Evolutionary conservation across 1,284 basidiomycete species (phyloP), one percentile per base, ranked within the genome.

Genomic region (Volvariella surrecta): DNA sequence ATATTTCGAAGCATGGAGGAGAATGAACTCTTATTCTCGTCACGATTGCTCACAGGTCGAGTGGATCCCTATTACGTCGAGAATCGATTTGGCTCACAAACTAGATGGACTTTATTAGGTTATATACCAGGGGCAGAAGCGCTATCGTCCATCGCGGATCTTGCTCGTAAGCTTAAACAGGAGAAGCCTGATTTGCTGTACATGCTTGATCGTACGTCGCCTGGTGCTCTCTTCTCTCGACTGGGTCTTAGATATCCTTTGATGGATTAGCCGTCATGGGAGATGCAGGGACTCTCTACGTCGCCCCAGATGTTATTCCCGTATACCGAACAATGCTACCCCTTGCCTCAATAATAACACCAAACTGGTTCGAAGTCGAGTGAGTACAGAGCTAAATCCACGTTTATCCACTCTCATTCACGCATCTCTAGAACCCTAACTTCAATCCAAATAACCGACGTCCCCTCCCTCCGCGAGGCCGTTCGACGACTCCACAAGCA

Each of bases 291-390:
- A 74, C 69, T 39, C 67, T 96, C 9, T 99, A 99, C 54, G 94
- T 99, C 19, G 78, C 90, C 4, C 70, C 82, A 9, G 83, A 90
- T 50, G 91, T 94, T 3, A 74, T 99, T 43, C 91, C 93, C 0
- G 76, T 93, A 39, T 99, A 99, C 67, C 79, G 82, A 42, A 61
- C 67, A 38, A 77, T 99, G 64, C 71, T 99, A 2, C 71, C 76
- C 13, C 66, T 85, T 17, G 83, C 94, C 1, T 90, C 88, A 0
- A 84, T 98, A 45, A 95, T 97, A 51, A 94, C 95, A 0, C 95
- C 95, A 0, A 99, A 99, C 59, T 96, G 94, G 76, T 99, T 95
- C 52, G 96, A 99, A 67, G 88, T 89, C 44, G 93, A 98, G 90
- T 94, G 58, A 60, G 85, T 71, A 37, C 32, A n/a, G n/a, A n/a